Percentiles rank a stretch among this genome's conserved stretches.
These are phyloP conservation scores for Aspergillus flavus DNA, from an alignment of 2,329 filamentous ascomycete species.

Conservation along the genomic window DNA sequence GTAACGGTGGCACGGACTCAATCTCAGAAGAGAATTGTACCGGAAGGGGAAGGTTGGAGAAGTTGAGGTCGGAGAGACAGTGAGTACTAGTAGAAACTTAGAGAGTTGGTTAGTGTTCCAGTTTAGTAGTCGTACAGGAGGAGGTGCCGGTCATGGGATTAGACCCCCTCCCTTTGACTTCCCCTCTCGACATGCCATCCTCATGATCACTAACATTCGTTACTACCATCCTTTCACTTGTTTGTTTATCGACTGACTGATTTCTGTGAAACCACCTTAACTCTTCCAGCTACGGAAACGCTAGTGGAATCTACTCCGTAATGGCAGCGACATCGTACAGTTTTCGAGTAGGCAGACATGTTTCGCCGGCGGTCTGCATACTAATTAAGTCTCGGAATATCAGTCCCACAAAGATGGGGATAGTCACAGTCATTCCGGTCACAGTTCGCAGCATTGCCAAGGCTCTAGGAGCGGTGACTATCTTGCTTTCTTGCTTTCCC, in stretches of 20 bases:
- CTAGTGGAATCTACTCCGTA: neutral
- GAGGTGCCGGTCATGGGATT: neutral
- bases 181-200: neutral
- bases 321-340: neutral
- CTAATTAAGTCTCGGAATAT: neutral
- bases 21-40: neutral
- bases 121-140: neutral
- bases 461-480: conserved; percentile 3
- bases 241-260: neutral
- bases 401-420: neutral
- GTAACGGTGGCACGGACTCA: neutral
- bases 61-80: neutral
- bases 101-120: neutral
- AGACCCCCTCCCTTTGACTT: neutral
- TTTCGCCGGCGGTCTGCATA: neutral
- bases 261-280: neutral
- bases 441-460: conserved; percentile 1
- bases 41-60: neutral
- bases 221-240: neutral
- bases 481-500: neutral
- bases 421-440: neutral
- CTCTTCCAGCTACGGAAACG: neutral
- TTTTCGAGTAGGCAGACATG: neutral
- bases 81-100: neutral
- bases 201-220: neutral